Conservation (phyloP, 441 rosid species). For the Eruca vesicaria region DNA sequence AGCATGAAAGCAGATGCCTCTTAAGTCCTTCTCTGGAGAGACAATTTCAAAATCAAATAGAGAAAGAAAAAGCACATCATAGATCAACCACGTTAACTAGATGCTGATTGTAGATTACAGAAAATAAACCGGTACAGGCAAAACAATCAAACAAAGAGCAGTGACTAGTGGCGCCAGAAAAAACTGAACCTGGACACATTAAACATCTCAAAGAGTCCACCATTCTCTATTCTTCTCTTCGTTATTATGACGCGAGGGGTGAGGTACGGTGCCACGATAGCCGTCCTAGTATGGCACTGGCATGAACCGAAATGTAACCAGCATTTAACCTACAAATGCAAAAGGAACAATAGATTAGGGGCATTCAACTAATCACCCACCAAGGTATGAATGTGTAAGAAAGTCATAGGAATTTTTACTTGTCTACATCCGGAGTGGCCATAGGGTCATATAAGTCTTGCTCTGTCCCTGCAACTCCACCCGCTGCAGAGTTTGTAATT, state of each 20-base stretch:
- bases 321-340: conserved; percentile 72
- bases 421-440: conserved; percentile 86
- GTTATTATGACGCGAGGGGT: conserved; percentile 36
- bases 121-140: background rate
- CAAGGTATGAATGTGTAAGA: background rate
- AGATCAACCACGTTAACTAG: conserved; percentile 10
- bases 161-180: conserved; percentile 4
- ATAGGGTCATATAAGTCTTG: conserved; percentile 80
- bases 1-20: background rate
- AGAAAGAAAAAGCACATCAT: background rate
- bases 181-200: background rate
- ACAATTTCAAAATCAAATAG: background rate
- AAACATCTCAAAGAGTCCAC: conserved; percentile 8
- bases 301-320: conserved; percentile 75
- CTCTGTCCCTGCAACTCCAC: conserved; percentile 55
- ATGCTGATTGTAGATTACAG: conserved; percentile 14
- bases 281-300: conserved; percentile 70
- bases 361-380: conserved; percentile 16
- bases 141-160: conserved; percentile 14
- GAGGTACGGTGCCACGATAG: conserved; percentile 68
- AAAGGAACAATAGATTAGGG: conserved; percentile 5
- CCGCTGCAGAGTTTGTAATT: conserved; percentile 41
- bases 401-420: conserved; percentile 39
- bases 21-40: background rate
- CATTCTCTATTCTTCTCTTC: background rate